phyloP scores from a whole-genome alignment of 148 eudicot genomes.

The Salicornia ramosissima region DNA sequence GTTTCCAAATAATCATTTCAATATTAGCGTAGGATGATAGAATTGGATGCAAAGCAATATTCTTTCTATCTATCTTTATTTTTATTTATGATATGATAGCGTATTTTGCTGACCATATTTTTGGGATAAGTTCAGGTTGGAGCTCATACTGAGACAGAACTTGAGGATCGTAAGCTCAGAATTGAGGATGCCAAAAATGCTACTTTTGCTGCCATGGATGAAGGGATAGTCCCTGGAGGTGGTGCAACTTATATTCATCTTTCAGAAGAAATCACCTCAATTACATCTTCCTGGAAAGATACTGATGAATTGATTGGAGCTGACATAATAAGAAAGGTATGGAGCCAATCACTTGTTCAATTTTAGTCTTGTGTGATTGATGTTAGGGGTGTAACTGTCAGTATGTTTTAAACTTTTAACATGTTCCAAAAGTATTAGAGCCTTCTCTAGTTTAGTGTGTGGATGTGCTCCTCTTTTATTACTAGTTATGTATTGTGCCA shows the following conservation, averaged over 20 bases:
- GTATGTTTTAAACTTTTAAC: no score
- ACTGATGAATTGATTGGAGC: constrained; percentile 88
- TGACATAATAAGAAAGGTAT: constrained; percentile 67
- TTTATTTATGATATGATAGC: background rate
- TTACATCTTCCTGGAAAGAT: constrained; percentile 45
- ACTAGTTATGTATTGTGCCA: no score
- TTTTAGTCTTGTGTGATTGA: background rate
- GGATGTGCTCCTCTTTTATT: no score
- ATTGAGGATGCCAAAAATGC: constrained; percentile 94
- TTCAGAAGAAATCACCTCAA: constrained; percentile 56
- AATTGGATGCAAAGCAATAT: background rate
- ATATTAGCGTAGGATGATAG: background rate
- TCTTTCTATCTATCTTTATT: background rate
- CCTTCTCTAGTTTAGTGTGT: no score
- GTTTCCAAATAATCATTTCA: no score
- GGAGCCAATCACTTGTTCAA: background rate
- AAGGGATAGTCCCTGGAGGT: constrained; percentile 97
- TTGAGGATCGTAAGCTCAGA: constrained; percentile 87
- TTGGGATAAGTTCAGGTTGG: constrained; percentile 54
- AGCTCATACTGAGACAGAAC: constrained; percentile 84
- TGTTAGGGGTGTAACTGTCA: background rate
- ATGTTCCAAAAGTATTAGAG: no score
- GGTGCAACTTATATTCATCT: constrained; percentile 88
- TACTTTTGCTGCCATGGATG: constrained; percentile 85
- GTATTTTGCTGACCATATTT: constrained; percentile 3